Conservation (phyloP, 2,329 filamentous ascomycete genomes). For the Sclerotiophoma versabilis region DNA sequence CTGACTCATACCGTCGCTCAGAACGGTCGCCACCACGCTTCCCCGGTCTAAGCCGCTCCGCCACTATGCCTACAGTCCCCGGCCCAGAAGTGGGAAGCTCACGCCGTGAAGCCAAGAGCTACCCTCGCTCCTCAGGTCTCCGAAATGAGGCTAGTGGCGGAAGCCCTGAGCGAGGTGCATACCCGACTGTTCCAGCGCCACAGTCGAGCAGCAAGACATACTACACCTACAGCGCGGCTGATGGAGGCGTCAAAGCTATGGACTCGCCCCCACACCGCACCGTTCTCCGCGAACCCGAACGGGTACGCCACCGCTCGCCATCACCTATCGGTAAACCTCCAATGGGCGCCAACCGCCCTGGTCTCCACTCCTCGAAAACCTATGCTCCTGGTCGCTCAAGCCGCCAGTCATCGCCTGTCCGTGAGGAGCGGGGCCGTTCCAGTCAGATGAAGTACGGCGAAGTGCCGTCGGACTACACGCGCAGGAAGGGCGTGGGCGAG, state of each 20-base stretch:
- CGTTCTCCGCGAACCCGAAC: slow-evolving; percentile 42
- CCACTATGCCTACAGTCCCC: slow-evolving; percentile 52
- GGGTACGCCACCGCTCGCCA: slow-evolving; percentile 35
- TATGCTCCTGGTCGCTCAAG: slow-evolving; percentile 30
- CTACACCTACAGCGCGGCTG: slow-evolving; percentile 38
- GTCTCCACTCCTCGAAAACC: slow-evolving; percentile 13
- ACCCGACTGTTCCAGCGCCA: slow-evolving; percentile 28
- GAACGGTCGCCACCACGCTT: slow-evolving; percentile 40
- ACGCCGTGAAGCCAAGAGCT: slow-evolving; percentile 36
- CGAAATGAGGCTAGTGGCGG: slow-evolving; percentile 40
- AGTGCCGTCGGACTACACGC: slow-evolving; percentile 24
- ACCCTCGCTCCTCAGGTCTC: slow-evolving; percentile 36
- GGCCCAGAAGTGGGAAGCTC: slow-evolving; percentile 31
- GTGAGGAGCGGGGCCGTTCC: slow-evolving; percentile 37
- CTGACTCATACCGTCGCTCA: slow-evolving; percentile 32
- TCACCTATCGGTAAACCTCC: slow-evolving; percentile 42
- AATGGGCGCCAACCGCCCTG: slow-evolving; percentile 41
- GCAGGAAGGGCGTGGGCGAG: slow-evolving; percentile 20
- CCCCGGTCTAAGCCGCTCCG: slow-evolving; percentile 49
- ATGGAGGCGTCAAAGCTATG: slow-evolving; percentile 31
- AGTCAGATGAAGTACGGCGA: slow-evolving; percentile 38
- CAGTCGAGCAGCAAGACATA: slow-evolving; percentile 29
- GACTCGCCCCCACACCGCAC: slow-evolving; percentile 28
- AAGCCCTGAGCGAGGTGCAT: slow-evolving; percentile 34
- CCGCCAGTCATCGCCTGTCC: slow-evolving; percentile 34